These are phyloP conservation scores for Candida coleopterorum DNA, from an alignment of 805 yeast genomes.

Conservation along the genomic window DNA sequence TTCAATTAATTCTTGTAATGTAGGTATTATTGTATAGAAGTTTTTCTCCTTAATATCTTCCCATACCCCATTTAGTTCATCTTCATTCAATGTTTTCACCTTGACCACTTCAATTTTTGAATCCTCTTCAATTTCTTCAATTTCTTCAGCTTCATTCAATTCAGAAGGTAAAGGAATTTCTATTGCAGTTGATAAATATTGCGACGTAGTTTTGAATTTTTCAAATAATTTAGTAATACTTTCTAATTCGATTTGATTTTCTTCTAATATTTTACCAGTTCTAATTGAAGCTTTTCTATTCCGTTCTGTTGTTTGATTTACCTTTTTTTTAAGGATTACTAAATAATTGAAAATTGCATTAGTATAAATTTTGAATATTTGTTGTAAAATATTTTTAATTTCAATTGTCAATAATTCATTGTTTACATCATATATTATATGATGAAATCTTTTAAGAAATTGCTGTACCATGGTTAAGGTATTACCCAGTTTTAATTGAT, in stretches of 20 bases:
- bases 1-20: constrained; percentile 22
- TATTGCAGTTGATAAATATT: constrained; percentile 39
- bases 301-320: constrained; percentile 30
- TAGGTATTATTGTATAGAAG: constrained; percentile 59
- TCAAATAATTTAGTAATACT: constrained; percentile 33
- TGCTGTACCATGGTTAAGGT: constrained; percentile 38
- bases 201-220: constrained; percentile 39
- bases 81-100: constrained; percentile 18
- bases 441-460: constrained; percentile 45
- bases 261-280: constrained; percentile 57
- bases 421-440: constrained; percentile 21
- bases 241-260: constrained; percentile 32
- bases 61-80: constrained; percentile 44
- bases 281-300: constrained; percentile 56
- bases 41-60: constrained; percentile 57
- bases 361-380: constrained; percentile 39
- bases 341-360: constrained; percentile 38
- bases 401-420: constrained; percentile 24
- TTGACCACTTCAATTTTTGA: constrained; percentile 20
- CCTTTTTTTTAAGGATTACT: constrained; percentile 28
- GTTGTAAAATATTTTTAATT: constrained; percentile 22
- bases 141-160: constrained; percentile 3
- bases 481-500: constrained; percentile 23
- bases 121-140: constrained; percentile 7
- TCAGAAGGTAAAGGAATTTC: constrained; percentile 16